Evolutionary conservation across 139 green algal genomes (phyloP).

Genomic region (Closterium sp.): DNA sequence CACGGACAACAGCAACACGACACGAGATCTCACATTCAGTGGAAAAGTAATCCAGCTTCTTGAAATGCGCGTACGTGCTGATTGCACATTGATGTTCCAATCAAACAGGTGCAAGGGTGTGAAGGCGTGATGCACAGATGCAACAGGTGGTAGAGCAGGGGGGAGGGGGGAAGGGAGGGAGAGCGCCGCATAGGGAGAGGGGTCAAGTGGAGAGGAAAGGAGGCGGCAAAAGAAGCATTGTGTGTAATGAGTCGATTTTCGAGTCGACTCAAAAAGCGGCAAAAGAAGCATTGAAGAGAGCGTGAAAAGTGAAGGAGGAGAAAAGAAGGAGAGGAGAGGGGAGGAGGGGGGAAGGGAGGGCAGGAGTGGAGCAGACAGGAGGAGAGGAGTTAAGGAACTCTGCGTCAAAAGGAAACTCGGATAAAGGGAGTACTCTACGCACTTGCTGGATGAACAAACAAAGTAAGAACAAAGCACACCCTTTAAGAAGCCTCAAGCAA

Average conservation of each 20-base stretch:
- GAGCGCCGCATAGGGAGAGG: not conserved
- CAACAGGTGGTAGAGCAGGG: not conserved
- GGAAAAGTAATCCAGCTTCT: conserved; percentile 96
- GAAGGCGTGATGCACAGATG: not conserved
- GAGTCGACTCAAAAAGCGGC: too few relatives aligned
- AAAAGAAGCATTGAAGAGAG: not conserved
- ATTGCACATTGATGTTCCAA: not conserved
- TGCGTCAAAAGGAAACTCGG: not conserved
- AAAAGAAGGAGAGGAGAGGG: not conserved
- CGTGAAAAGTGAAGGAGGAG: not conserved
- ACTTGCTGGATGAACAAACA: not conserved
- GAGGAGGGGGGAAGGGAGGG: not conserved
- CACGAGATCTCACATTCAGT: conserved; percentile 87
- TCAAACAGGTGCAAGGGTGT: not conserved
- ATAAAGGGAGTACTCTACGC: not conserved
- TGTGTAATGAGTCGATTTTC: too few relatives aligned
- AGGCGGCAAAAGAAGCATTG: too few relatives aligned
- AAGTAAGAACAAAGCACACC: not conserved
- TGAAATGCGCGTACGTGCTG: conserved; percentile 93
- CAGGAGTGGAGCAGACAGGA: not conserved
- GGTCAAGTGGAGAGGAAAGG: not conserved
- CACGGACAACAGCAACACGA: too few relatives aligned
- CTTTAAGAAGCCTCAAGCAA: too few relatives aligned
- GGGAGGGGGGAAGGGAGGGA: not conserved
- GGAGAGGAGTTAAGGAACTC: not conserved